Evolutionary conservation across 2,329 filamentous ascomycete genomes (phyloP), one percentile per base, ranked within the genome.

Genomic region (Cladophialophora exuberans): DNA sequence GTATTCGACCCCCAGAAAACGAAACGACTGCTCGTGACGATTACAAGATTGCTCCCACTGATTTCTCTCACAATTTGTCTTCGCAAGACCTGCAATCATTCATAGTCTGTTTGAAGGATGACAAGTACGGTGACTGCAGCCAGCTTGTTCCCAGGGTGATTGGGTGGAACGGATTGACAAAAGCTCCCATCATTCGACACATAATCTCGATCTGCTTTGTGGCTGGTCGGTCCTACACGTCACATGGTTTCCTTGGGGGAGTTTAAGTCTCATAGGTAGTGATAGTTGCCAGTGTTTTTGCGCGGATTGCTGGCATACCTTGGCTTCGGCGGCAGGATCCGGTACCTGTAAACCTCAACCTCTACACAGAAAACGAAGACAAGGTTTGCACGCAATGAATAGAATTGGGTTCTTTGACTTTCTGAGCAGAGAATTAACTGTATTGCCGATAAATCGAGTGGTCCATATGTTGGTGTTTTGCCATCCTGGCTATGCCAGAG

Each of bases 271-370:
- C 23, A 57, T 56, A 58, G 52, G 46, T 49, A 49, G 46, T 49
- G 52, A 38, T 49, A 49, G 46, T 49, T 49, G n/a, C 23, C 33
- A 35, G 30, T 23, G 22, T 57, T 61, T 55, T 61, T 57, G 55
- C 56, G 49, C 54, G 45, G 30, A 48, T 58, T 61, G 58, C 58
- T 58, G 58, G 58, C 58, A 61, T 61, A 38, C 58, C 58, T 58
- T 61, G 58, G 58, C 54, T 61, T 58, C 58, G 55, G 58, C 44
- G 58, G 58, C 58, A 61, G 58, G 52, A 57, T 53, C 57, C 54
- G 54, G 52, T 36, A 61, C 46, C 46, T 49, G 46, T 49, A 49
- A 49, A n/a, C n/a, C 46, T 49, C 35, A 26, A 39, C 18, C 31
- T 33, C 45, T 56, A 46, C 57, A 50, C 52, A 61, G 39, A 47